Evolutionary conservation across 495 filamentous ascomycete species (phyloP), one percentile per base, ranked within the genome.

Genomic region (Haplographium delicatum): DNA sequence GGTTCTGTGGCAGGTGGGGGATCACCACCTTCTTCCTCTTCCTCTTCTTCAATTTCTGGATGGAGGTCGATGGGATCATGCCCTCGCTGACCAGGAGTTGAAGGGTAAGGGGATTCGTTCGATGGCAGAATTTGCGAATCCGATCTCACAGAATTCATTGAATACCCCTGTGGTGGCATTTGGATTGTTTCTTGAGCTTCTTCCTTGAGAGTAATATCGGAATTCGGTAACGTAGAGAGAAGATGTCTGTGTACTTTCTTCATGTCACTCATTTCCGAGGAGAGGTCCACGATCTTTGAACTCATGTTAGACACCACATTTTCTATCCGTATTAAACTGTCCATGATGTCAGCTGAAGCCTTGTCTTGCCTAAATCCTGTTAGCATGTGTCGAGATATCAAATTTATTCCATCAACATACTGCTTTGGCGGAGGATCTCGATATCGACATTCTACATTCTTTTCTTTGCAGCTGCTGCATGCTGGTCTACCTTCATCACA

Each of bases 351-450:
- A 11, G 71, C 63, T 9, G 71, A 63, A 13, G 70, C 63, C 59
- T 78, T 79, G 55, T 80, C 76, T 49, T 73, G 70, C 56, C 76
- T 80, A 57, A 41, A 30, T 39, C 19, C 49, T 35, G 28, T 51
- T 56, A 48, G 26, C 46, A 16, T 48, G n/a, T 31, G 34, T 23
- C 35, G 42, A 22, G 2, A 26, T 8, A 33, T 5, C 34, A 5
- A 34, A n/a, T n/a, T n/a, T n/a, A n/a, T n/a, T 2, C 22, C 16
- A 54, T 11, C 23, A 25, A 68, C 78, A 58, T 66, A 86, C 82
- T 83, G 81, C 51, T 84, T 84, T 22, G 81, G 81, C 11, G 79
- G 78, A 5, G 82, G 76, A 45, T 84, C 81, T 22, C 80, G 75
- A 60, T 85, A 86, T 58, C 74, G 72, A 66, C 83, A 86, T 18